A percentile compares a stretch with the other conserved stretches of the same genome.
These are phyloP conservation scores for Colletotrichum horii DNA, from an alignment of 2,329 filamentous ascomycete genomes.

Conservation along the genomic window DNA sequence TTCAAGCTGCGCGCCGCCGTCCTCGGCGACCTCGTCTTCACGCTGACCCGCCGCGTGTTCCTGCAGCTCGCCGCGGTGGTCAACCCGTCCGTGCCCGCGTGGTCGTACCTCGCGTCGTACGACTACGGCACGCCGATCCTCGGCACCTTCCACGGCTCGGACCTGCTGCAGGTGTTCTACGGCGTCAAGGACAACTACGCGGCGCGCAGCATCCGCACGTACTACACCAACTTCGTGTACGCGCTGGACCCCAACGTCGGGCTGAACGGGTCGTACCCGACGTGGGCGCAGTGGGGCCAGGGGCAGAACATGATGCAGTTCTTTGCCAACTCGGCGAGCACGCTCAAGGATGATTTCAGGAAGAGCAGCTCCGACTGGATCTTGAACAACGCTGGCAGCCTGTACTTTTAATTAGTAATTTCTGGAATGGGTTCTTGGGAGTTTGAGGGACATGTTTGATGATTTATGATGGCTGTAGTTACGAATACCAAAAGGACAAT, in stretches of 20 bases:
- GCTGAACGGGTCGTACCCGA: conserved; percentile 36
- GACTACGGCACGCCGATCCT: conserved; percentile 73
- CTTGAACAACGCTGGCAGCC: conserved; percentile 12
- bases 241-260: conserved; percentile 72
- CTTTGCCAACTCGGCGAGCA: conserved; percentile 33
- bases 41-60: conserved; percentile 42
- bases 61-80: conserved; percentile 44
- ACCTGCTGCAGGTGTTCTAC: conserved; percentile 71
- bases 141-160: conserved; percentile 78
- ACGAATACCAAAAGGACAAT: background rate
- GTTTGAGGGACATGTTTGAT: background rate
- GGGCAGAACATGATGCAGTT: conserved; percentile 58
- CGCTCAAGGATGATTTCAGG: conserved; percentile 45
- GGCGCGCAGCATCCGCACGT: conserved; percentile 48
- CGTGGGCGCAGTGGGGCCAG: conserved; percentile 50
- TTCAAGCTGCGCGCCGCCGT: conserved; percentile 70
- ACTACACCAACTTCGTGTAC: conserved; percentile 77
- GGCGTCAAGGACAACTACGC: conserved; percentile 36
- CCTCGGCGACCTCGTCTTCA: conserved; percentile 67
- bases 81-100: conserved; percentile 58
- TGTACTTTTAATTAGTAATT: background rate
- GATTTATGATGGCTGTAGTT: background rate
- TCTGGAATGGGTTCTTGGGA: accelerated
- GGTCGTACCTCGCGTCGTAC: conserved; percentile 80
- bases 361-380: conserved; percentile 29